phyloP scores from a whole-genome alignment of 148 eudicot genomes.

The Dysphania ambrosioides region DNA sequence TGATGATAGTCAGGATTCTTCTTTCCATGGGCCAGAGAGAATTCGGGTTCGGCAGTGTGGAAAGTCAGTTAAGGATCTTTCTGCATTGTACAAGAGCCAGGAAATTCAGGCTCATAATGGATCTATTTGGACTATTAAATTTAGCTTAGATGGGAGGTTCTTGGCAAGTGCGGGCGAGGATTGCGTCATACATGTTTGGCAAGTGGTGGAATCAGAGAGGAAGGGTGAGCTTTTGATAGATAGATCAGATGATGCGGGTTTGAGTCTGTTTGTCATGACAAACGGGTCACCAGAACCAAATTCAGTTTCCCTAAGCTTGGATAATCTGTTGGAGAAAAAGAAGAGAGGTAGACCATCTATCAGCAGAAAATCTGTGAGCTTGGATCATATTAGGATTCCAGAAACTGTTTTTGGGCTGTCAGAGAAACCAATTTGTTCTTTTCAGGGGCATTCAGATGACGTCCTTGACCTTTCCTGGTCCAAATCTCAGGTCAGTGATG shows the following conservation, averaged over 20 bases:
- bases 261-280: slow-evolving; percentile 49
- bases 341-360: slow-evolving; percentile 76
- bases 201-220: slow-evolving; percentile 69
- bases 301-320: slow-evolving; percentile 46
- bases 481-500: slow-evolving; percentile 75
- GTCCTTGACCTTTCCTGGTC: slow-evolving; percentile 99
- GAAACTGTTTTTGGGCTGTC: slow-evolving; percentile 78
- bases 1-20: slow-evolving; percentile 85
- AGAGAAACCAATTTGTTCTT: slow-evolving; percentile 89
- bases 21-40: slow-evolving; percentile 84
- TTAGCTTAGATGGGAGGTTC: slow-evolving; percentile 87
- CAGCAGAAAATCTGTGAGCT: slow-evolving; percentile 72
- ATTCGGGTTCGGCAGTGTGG: slow-evolving; percentile 84
- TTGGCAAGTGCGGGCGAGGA: slow-evolving; percentile 99
- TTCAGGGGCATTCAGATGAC: slow-evolving; percentile 80
- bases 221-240: slow-evolving; percentile 74
- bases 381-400: slow-evolving; percentile 70
- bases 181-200: slow-evolving; percentile 85
- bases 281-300: slow-evolving; percentile 76
- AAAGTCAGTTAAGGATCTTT: slow-evolving; percentile 74
- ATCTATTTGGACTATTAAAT: slow-evolving; percentile 86
- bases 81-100: slow-evolving; percentile 73
- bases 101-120: slow-evolving; percentile 91
- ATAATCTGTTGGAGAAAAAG: slow-evolving; percentile 55
- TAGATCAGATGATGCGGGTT: slow-evolving; percentile 73